Base-by-base conservation (phyloP, 805 yeast genomes). In the Cephaloascus fragrans region DNA sequence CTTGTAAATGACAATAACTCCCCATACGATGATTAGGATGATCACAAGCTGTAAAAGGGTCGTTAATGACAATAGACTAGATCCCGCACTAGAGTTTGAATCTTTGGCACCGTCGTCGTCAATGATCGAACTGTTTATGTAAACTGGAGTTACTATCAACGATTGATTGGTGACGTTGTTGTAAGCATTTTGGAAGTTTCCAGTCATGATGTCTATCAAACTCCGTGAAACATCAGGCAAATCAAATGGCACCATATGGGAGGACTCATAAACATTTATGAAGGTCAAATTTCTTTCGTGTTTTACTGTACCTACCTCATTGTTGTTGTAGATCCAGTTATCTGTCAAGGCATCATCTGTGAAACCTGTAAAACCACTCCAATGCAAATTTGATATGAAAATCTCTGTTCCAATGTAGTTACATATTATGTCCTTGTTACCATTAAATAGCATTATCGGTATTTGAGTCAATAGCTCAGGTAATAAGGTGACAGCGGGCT, bases 201-300 rank as follows among this genome's bases (percentile, higher is more conserved):
- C 57, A 1, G 59, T 47, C 19, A 68, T 49, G 18, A 74, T 43
- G 50, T 86, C 88, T 32, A 88, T 61, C 43, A 89, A 59, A 15
- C 87, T 86, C 46, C 88, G 68, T 5, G 89, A 73, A 19, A 73
- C 69, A 35, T 69, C 75, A 2, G 93, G 83, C 38, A 75, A 61
- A 55, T 89, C 97, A 47, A 74, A 80, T 1, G 97, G 95, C 19
- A 88, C 93, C 97, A 93, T 90, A 54, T 93, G 97, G 3, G 95
- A 82, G 0, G 95, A 77, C 48, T 85, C 75, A 54, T 61, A 74
- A 2, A 90, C 75, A 41, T 77, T 75, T 26, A 84, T 77, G 54
- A 82, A 83, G 0, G 96, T 82, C 50, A 90, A 64, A 51, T 86
- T 85, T 45, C 85, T 69, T 36, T 79, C 89, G 16, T 57, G 37